Evolutionary conservation across 768 basidiomycete species (phyloP).

Genomic region (Strobilomyces echinocephalus): DNA sequence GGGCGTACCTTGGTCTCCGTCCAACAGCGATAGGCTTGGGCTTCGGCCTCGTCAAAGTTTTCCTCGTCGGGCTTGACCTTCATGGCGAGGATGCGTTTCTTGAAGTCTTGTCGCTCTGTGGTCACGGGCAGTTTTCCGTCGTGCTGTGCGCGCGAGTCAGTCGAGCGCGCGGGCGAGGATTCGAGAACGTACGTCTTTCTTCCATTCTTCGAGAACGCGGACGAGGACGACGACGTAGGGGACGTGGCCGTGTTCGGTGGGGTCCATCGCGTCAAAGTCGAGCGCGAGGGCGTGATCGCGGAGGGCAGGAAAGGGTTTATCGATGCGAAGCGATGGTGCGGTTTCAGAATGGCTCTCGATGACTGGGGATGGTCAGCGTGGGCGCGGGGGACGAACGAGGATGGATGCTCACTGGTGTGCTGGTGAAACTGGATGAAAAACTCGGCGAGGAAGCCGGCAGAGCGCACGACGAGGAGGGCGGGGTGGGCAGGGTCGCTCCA

Average conservation of each 20-base stretch:
- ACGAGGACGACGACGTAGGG: constrained; percentile 90
- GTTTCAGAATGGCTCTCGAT: constrained; percentile 85
- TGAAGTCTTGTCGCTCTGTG: constrained; percentile 76
- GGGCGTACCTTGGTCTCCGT: constrained; percentile 43
- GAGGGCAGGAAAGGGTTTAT: constrained; percentile 82
- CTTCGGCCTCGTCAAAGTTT: constrained; percentile 93
- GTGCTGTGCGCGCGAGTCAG: constrained; percentile 45
- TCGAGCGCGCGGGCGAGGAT: neutral
- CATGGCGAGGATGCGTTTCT: constrained; percentile 55
- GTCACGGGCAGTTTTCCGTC: constrained; percentile 51
- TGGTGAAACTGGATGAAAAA: constrained; percentile 88
- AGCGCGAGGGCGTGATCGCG: constrained; percentile 65
- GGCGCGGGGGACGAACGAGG: neutral
- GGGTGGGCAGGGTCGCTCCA: constrained; percentile 60
- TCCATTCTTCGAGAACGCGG: constrained; percentile 80
- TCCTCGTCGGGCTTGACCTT: constrained; percentile 84
- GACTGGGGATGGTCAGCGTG: constrained; percentile 42
- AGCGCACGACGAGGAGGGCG: constrained; percentile 73
- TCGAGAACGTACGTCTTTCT: constrained; percentile 51
- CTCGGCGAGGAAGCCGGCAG: constrained; percentile 86
- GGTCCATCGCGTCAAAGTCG: constrained; percentile 76
- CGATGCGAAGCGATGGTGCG: constrained; percentile 73
- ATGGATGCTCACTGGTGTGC: constrained; percentile 60
- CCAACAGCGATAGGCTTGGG: constrained; percentile 83
- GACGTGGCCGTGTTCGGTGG: constrained; percentile 84